These are phyloP conservation scores for Sequoiadendron giganteum DNA, from an alignment of 75 land plant species.

Conservation along the genomic window DNA sequence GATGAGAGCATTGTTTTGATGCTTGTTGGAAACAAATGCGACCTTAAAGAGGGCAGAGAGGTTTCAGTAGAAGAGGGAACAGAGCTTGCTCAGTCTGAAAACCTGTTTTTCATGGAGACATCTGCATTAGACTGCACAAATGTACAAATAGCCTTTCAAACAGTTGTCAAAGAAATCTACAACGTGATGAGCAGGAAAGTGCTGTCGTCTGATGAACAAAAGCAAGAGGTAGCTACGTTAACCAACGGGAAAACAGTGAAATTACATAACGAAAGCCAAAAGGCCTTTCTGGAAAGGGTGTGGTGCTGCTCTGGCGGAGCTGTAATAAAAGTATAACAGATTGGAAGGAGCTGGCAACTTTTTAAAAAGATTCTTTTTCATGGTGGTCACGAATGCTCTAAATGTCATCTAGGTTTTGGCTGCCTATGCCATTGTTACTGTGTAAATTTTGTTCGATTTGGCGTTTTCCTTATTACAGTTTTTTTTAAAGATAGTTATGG, in stretches of 20 bases:
- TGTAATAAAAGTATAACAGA: not conserved
- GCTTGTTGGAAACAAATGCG: slow-evolving; percentile 37
- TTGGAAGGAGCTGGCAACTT: not conserved
- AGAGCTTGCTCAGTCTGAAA: slow-evolving; percentile 22
- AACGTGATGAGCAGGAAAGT: slow-evolving; percentile 14
- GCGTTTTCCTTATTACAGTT: not conserved
- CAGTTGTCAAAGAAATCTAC: slow-evolving; percentile 24
- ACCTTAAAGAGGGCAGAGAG: slow-evolving; percentile 19
- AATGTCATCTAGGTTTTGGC: not conserved
- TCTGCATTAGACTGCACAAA: slow-evolving; percentile 32
- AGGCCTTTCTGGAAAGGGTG: not conserved
- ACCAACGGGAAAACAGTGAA: not conserved
- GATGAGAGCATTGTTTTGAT: slow-evolving; percentile 22
- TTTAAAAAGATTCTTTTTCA: not conserved
- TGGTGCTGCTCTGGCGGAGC: slow-evolving; percentile 6
- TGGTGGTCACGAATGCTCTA: not conserved
- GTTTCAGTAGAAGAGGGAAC: slow-evolving; percentile 27
- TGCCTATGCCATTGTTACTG: too few species aligned
- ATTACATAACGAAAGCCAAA: not conserved
- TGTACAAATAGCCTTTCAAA: slow-evolving; percentile 27
- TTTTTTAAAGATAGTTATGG: too few species aligned
- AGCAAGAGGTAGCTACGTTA: not conserved
- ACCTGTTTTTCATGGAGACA: slow-evolving; percentile 28
- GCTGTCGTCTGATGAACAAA: slow-evolving; percentile 7
- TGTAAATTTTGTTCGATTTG: not conserved